These are phyloP conservation scores for Conticribra weissflogii DNA, from an alignment of 108 stramenopile species.

Conservation along the genomic window DNA sequence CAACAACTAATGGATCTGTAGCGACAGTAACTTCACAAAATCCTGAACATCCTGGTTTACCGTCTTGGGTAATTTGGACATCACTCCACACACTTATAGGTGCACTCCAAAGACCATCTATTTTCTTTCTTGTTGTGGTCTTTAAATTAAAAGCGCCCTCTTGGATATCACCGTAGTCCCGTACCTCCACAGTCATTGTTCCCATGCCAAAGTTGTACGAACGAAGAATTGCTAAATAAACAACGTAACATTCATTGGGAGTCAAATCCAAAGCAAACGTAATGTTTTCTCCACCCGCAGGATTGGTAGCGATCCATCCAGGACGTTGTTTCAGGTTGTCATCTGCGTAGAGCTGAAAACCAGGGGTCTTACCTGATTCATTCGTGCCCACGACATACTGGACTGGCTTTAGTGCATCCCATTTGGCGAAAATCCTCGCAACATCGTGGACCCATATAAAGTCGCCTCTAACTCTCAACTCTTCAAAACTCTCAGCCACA, in stretches of 20 bases:
- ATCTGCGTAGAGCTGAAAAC: slow-evolving; percentile 51
- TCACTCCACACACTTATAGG: slow-evolving; percentile 65
- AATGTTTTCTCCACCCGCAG: slow-evolving; percentile 48
- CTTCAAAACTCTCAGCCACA: slow-evolving; percentile 37
- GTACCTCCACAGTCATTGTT: slow-evolving; percentile 42
- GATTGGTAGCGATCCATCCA: slow-evolving; percentile 69
- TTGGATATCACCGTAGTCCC: slow-evolving; percentile 32
- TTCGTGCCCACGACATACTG: neutral
- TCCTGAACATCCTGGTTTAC: slow-evolving; percentile 50
- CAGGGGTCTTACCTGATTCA: slow-evolving; percentile 1
- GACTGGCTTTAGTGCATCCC: slow-evolving; percentile 46
- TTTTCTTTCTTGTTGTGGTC: slow-evolving; percentile 23
- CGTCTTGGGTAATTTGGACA: slow-evolving; percentile 47
- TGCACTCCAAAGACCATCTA: slow-evolving; percentile 55
- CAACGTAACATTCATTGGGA: slow-evolving; percentile 48
- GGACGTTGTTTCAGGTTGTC: slow-evolving; percentile 40
- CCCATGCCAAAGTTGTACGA: slow-evolving; percentile 74
- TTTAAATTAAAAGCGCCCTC: slow-evolving; percentile 4
- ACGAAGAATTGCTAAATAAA: slow-evolving; percentile 53
- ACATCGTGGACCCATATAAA: slow-evolving; percentile 65
- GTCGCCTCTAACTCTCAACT: slow-evolving; percentile 41
- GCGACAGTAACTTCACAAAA: slow-evolving; percentile 54
- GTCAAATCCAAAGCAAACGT: slow-evolving; percentile 56
- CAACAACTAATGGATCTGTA: slow-evolving; percentile 47
- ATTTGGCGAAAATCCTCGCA: slow-evolving; percentile 44